Conservation (phyloP, 495 filamentous ascomycete species). For the Penicillium goetzii region DNA sequence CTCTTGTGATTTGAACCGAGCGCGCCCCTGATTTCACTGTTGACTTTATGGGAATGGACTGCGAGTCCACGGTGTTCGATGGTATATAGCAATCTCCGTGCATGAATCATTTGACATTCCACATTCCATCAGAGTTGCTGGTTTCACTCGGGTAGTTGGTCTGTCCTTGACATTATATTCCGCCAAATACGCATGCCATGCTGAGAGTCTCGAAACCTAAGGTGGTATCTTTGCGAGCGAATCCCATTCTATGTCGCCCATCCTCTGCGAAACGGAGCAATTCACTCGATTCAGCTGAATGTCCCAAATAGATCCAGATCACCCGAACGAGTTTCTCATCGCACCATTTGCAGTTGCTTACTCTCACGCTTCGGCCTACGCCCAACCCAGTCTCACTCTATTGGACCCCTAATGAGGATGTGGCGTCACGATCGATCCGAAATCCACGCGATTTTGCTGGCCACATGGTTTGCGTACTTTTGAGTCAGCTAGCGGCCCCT, state of each 20-base stretch:
- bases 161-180: background rate
- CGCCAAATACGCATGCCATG: background rate
- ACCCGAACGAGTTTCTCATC: background rate
- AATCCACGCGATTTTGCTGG: background rate
- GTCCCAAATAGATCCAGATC: background rate
- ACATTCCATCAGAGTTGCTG: background rate
- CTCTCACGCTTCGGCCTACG: background rate
- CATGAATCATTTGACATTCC: conserved; percentile 19
- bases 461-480: conserved; percentile 1
- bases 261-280: background rate
- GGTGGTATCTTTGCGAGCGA: background rate
- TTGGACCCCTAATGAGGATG: conserved; percentile 1
- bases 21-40: conserved; percentile 22
- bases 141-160: background rate
- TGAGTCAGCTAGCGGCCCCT: background rate
- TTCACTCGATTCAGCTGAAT: background rate
- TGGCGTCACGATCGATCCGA: background rate
- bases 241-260: background rate
- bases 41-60: conserved; percentile 26
- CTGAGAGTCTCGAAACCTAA: background rate
- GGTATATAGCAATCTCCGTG: conserved; percentile 29
- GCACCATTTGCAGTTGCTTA: background rate
- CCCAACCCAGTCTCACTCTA: conserved; percentile 1
- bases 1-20: conserved; percentile 29
- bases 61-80: conserved; percentile 21